Base-by-base conservation (phyloP, 192 early-diverging fungal species). In the Pilaira anomala region DNA sequence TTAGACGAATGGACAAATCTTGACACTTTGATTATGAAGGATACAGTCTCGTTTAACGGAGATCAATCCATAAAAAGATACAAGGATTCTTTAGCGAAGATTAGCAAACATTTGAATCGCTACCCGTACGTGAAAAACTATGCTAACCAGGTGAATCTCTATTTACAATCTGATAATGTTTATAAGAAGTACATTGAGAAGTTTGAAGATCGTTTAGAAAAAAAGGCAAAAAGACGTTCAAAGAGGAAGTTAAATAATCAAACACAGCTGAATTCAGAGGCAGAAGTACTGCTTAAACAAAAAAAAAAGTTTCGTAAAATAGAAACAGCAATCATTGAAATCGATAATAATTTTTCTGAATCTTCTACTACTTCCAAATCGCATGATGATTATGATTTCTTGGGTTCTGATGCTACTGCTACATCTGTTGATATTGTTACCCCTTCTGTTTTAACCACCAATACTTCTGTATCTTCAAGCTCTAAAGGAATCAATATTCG, bases 401-500 rank as follows among this genome's bases (percentile, higher is more conserved):
- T 48, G 45, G 45, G n/a, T 48, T 48, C 3, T 48, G 16, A 19
- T 48, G 45, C n/a, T 48, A 18, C 46, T 48, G 48, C 48, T 8
- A 25, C 48, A 9, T 49, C 48, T 49, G 48, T 24, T 49, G 48
- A 3, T 21, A 12, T 24, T 49, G 48, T 22, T 21, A 12, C 48
- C 21, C 8, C 48, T 49, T 49, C 18, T 49, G 48, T 24, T 49
- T 24, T 9, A 24, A 24, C 48, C 21, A 49, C 19, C 21, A 24
- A 24, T 24, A 49, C 11, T 24, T 24, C 19, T 21, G 48, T 48
- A 19, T 48, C n/a, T 48, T 48, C 45, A 48, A 48, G 21, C 16
- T 48, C 45, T 48, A 6, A 49, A 49, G 48, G 11, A 49, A 49
- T 49, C 18, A 49, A 49, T 49, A 49, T 49, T 49, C 21, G 48